Base-by-base conservation (phyloP, 352 stramenopile genomes). In the Phytophthora pisi region DNA sequence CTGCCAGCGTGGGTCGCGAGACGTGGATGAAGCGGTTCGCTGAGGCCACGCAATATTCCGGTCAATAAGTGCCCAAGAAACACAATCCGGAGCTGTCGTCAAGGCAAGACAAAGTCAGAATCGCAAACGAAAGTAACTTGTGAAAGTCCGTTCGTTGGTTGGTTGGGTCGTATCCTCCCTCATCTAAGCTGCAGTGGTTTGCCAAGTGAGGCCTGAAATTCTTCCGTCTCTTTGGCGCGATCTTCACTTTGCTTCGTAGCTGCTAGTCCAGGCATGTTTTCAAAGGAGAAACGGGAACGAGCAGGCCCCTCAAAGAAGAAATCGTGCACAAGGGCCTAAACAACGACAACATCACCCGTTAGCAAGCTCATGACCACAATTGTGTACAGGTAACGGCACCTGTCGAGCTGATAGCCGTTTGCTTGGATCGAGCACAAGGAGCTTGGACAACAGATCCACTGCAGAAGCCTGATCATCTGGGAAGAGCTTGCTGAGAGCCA, bases 1-100 rank as follows among this genome's bases (percentile, higher is more conserved):
- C 85, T 20, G 82, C 84, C 26, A 93, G 82, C 36, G 85, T 93
- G 8, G 85, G 85, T 3, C 79, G 85, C 36, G 85, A 93, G 61
- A 81, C 75, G 38, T 93, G 85, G 85, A 86, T 93, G 61, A 90
- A 93, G 68, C 82, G 82, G 15, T 90, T 93, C 51, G 75, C 79
- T 30, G 82, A 93, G 20, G 85, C 85, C 5, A 79, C 85, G 15
- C 85, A 93, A 66, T 71, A 78, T 23, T 73, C 66, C n/a, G 64
- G 56, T 61, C 60, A 18, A 61, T 77, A 67, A 74, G 5, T 8
- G 30, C 31, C 13, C 20, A 47, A 34, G 11, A 16, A 6, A 43
- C 23, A 40, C 28, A 23, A 31, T 26, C 4, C 4, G 23, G 5
- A 45, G 15, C 38, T 45, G 38, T 8, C 38, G 13, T 18, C 38